Evolutionary conservation across 2,329 filamentous ascomycete genomes (phyloP).

Genomic region (Trichoderma sp.): DNA sequence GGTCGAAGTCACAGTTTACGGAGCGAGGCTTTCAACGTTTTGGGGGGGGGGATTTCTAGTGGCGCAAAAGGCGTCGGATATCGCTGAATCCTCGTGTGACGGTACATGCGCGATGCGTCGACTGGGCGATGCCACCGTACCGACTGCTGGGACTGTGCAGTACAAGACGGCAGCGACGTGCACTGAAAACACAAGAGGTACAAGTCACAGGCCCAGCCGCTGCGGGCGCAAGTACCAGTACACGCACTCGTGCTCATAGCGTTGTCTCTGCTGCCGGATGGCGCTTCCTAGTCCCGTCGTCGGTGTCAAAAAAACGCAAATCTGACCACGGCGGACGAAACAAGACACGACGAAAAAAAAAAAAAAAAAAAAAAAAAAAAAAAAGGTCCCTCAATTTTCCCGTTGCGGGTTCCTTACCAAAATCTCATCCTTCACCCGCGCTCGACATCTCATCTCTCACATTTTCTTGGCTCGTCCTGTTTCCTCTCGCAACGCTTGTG

Average conservation of each 20-base stretch:
- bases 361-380: background rate
- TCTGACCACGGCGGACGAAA: background rate
- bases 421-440: constrained; percentile 5
- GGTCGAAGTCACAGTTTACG: background rate
- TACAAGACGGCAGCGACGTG: too few species aligned
- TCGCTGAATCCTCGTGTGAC: background rate
- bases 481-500: background rate
- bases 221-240: background rate
- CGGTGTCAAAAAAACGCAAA: background rate
- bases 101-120: background rate
- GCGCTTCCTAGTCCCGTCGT: background rate
- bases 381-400: background rate
- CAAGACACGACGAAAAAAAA: background rate
- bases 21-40: background rate
- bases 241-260: too few species aligned
- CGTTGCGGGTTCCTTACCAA: background rate
- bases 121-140: too few species aligned
- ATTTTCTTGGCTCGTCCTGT: background rate
- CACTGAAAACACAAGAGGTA: background rate
- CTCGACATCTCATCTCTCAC: constrained; percentile 16
- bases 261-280: background rate
- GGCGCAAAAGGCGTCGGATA: constrained; percentile 2
- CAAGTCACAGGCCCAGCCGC: background rate
- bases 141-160: background rate
- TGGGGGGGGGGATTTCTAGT: background rate